phyloP scores from a whole-genome alignment of 352 stramenopile species.

The Phytophthora syringae region DNA sequence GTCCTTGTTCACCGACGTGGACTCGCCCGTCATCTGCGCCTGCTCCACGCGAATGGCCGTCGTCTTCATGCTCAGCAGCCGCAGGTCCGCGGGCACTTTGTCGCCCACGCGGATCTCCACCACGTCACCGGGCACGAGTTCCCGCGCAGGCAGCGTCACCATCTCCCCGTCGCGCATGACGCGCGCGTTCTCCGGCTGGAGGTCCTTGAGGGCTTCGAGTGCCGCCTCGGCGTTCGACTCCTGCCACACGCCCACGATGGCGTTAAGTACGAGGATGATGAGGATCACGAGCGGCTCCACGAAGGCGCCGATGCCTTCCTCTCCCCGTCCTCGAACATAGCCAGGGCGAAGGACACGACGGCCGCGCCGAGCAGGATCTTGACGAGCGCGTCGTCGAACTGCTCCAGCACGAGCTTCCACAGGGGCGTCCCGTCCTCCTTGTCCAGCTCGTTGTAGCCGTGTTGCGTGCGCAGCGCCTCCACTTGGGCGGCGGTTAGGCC shows the following conservation, averaged over 20 bases:
- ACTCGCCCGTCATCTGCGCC: conserved; percentile 97
- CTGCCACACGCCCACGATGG: conserved; percentile 97
- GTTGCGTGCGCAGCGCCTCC: conserved; percentile 53
- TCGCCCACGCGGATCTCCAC: conserved; percentile 97
- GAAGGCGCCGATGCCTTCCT: conserved; percentile 92
- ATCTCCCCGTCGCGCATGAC: conserved; percentile 89
- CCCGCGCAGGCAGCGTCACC: conserved; percentile 81
- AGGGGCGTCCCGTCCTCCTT: conserved; percentile 91
- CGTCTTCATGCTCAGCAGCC: conserved; percentile 95
- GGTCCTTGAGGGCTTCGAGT: conserved; percentile 95
- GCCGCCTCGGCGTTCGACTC: conserved; percentile 93
- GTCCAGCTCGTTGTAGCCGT: conserved; percentile 90
- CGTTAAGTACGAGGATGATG: conserved; percentile 97
- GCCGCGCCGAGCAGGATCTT: conserved; percentile 98
- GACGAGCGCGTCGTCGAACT: conserved; percentile 99
- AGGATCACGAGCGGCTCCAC: conserved; percentile 98
- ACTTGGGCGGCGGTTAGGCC: conserved; percentile 65
- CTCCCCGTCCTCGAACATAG: conserved; percentile 90
- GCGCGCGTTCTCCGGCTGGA: conserved; percentile 93
- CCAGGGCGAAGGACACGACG: conserved; percentile 94
- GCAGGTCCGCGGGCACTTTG: conserved; percentile 97
- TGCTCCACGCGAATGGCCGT: conserved; percentile 96
- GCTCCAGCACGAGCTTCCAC: conserved; percentile 96
- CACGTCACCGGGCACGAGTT: conserved; percentile 98
- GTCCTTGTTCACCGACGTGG: conserved; percentile 92